phyloP scores from a whole-genome alignment of 2,329 filamentous ascomycete species.

The Coleophoma eucalyptorum region DNA sequence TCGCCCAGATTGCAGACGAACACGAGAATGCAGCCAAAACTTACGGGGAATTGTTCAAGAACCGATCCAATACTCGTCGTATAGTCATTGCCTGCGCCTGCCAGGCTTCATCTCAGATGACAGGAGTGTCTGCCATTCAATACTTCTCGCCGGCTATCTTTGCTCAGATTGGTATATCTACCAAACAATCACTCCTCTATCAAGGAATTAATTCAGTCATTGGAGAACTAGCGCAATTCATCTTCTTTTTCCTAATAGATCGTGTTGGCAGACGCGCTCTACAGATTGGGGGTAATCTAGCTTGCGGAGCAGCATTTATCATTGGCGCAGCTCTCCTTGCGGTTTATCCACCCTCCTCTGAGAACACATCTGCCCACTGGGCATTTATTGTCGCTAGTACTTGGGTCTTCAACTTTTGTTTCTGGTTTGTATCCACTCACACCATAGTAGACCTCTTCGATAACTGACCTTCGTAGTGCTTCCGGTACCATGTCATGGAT shows the following conservation, averaged over 20 bases:
- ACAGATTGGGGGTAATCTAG: conserved; percentile 12
- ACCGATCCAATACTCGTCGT: conserved; percentile 64
- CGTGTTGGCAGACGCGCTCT: too few relatives aligned
- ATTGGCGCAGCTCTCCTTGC: conserved; percentile 34
- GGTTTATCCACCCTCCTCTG: conserved; percentile 36
- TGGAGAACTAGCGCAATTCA: conserved; percentile 63
- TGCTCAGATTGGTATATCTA: conserved; percentile 39
- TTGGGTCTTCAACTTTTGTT: conserved; percentile 57
- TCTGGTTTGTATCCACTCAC: conserved; percentile 19
- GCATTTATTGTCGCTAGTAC: conserved; percentile 55
- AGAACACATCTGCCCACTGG: conserved; percentile 44
- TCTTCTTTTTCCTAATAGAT: conserved; percentile 51
- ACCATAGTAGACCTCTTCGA: not conserved
- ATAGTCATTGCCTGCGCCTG: conserved; percentile 66
- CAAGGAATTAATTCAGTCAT: conserved; percentile 73
- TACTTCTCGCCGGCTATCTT: conserved; percentile 35
- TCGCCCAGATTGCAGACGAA: conserved; percentile 60
- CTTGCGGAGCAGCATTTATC: conserved; percentile 32
- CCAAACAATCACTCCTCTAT: conserved; percentile 64
- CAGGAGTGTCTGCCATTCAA: too few relatives aligned
- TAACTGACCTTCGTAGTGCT: conserved; percentile 33
- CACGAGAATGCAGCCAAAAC: conserved; percentile 67
- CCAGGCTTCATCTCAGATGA: conserved; percentile 52
- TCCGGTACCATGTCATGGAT: conserved; percentile 52
- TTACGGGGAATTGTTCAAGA: conserved; percentile 65